Evolutionary conservation across 2,329 filamentous ascomycete genomes (phyloP).

Genomic region (Aureobasidium melanogenum): DNA sequence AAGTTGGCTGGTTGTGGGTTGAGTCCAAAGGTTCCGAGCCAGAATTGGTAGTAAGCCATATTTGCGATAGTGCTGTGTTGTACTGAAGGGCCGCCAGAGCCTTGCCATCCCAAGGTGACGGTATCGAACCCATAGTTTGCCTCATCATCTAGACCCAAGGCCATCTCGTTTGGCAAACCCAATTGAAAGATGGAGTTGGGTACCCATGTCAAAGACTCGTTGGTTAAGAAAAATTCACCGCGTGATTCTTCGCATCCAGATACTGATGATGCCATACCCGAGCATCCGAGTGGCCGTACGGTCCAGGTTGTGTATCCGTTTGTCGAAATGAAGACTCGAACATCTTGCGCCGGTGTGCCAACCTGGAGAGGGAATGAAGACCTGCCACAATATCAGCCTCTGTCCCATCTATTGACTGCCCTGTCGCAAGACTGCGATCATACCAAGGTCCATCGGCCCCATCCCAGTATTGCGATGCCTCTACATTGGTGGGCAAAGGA

Average conservation of each 20-base stretch:
- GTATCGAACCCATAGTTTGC: conserved; percentile 26
- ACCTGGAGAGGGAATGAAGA: conserved; percentile 30
- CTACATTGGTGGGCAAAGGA: conserved; percentile 25
- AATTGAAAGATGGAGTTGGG: conserved; percentile 53
- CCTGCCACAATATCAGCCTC: conserved; percentile 24
- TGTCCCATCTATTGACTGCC: neutral
- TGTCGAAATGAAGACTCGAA: conserved; percentile 26
- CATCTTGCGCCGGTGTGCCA: conserved; percentile 23
- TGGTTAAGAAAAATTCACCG: conserved; percentile 39
- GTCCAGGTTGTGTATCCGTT: conserved; percentile 23
- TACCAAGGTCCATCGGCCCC: conserved; percentile 22
- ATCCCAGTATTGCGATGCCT: conserved; percentile 30
- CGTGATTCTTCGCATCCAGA: conserved; percentile 22
- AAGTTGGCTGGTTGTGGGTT: conserved; percentile 29
- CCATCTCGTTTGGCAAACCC: conserved; percentile 40
- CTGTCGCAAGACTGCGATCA: conserved; percentile 6
- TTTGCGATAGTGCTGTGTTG: conserved; percentile 20
- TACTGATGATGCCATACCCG: conserved; percentile 20
- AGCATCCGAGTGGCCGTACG: conserved; percentile 17
- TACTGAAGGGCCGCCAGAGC: conserved; percentile 21
- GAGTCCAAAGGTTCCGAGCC: conserved; percentile 27
- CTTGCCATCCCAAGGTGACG: conserved; percentile 28
- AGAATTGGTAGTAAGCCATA: conserved; percentile 22
- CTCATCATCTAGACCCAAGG: conserved; percentile 38
- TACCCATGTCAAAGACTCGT: conserved; percentile 50